Percentiles rank a stretch among this genome's conserved stretches.
These are phyloP conservation scores for Choiromyces venosus DNA, from an alignment of 495 filamentous ascomycete genomes.

Conservation along the genomic window DNA sequence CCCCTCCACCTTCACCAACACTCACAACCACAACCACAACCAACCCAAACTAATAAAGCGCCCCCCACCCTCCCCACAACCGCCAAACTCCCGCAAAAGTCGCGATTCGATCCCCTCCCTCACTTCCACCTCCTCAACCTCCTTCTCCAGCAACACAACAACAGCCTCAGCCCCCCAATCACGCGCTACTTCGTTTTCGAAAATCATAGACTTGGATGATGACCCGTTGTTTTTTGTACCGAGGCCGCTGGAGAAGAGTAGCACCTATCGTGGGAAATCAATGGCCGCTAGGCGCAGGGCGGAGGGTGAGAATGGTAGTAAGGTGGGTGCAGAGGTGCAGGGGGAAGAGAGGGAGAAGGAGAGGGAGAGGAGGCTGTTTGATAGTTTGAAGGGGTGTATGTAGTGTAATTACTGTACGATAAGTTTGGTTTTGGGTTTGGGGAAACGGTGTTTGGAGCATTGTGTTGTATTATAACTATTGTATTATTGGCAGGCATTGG, in stretches of 20 bases:
- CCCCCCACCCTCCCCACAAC: neutral
- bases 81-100: neutral
- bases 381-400: neutral
- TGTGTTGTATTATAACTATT: neutral
- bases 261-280: constrained; percentile 20
- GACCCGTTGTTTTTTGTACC: constrained; percentile 4
- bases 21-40: neutral
- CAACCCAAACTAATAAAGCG: constrained; percentile 5
- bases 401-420: no score
- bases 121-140: neutral
- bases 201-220: neutral
- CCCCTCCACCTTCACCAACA: neutral
- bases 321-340: neutral
- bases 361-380: neutral
- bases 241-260: neutral
- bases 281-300: constrained; percentile 22
- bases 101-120: constrained; percentile 6
- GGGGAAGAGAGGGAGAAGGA: neutral
- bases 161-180: constrained; percentile 6
- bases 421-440: neutral
- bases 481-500: no score
- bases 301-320: constrained; percentile 9
- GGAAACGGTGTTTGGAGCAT: no score
- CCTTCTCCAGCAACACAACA: neutral
- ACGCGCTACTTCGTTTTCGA: constrained; percentile 25